Percentiles rank a stretch among this genome's conserved stretches.
Conservation (phyloP, 345 rosid species). For the Erucastrum elatum region DNA sequence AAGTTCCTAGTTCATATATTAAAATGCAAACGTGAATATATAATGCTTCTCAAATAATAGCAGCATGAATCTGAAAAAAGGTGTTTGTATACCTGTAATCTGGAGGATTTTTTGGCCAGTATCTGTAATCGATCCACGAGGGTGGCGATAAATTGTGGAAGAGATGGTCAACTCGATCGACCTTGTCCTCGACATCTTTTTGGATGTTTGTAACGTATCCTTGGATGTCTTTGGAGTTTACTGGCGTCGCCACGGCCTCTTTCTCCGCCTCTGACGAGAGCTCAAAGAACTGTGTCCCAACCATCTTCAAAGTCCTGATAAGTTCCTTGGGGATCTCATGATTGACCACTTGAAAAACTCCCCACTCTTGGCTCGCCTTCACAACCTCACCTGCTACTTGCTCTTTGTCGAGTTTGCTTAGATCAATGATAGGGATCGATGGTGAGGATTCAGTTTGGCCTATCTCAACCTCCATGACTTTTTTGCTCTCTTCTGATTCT, state of each 20-base stretch:
- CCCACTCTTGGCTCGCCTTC: not conserved
- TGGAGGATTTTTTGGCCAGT: not conserved
- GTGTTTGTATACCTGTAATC: not conserved
- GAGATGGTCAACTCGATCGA: not conserved
- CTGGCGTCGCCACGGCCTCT: not conserved
- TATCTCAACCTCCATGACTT: not conserved
- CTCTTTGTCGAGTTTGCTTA: not conserved
- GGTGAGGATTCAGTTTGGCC: not conserved
- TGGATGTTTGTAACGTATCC: not conserved
- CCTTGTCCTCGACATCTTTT: not conserved
- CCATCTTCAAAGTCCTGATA: not conserved
- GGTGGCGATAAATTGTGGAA: not conserved
- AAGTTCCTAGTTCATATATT: no score
- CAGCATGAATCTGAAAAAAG: no score
- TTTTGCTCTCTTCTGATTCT: not conserved
- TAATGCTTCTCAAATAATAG: no score
- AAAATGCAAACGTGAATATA: no score
- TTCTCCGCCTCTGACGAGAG: not conserved
- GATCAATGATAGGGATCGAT: not conserved
- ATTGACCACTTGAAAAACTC: not conserved
- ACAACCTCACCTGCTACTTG: not conserved
- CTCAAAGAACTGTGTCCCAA: not conserved
- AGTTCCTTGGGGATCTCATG: not conserved
- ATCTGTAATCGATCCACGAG: not conserved
- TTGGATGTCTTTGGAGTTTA: not conserved